Evolutionary conservation across 2,329 filamentous ascomycete genomes (phyloP), one percentile per base, ranked within the genome.

Genomic region (Cladophialophora yegresii): DNA sequence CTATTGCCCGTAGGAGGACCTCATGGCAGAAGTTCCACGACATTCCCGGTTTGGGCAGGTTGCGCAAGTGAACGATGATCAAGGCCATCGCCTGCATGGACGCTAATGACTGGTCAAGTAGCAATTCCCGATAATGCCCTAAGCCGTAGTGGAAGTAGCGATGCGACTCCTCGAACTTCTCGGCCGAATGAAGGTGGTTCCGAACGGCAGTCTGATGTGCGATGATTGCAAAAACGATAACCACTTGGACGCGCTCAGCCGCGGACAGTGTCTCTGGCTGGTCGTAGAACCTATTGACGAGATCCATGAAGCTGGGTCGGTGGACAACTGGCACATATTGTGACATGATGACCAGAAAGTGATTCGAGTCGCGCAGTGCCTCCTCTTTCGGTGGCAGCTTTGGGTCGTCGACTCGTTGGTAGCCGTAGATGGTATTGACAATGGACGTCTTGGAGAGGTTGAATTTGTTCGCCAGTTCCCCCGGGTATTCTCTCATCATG

Each of bases 161-260:
- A 75, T 92, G 90, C 3, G 89, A 90, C 57, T 88, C 78, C 1
- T 82, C 80, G 6, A 79, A 78, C 65, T 84, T 82, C 63, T 84
- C 81, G 3, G 82, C 80, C 16, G 83, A 74, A 62, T 85, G 78
- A 65, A 86, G 81, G 66, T 81, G 80, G 70, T 92, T 92, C 22
- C 90, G 83, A 4, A 87, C 81, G n/a, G 88, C 88, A 65, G 87
- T 90, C 71, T 96, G 90, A 70, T 89, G 91, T 73, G 88, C 87
- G 70, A 93, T 89, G 56, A 87, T 87, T 10, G 90, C 88, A 64
- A 95, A 87, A 49, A 95, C 84, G 86, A 93, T 91, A 75, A 93
- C 89, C 0, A 92, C 82, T 63, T 86, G 85, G 47, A 91, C 89
- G 1, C 83, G 82, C 73, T 95, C 87, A 1, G 89, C 83, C 0